Percentiles rank a stretch among this genome's conserved stretches.
Evolutionary conservation across 2,329 filamentous ascomycete species (phyloP).

Genomic region (Penicillium aurantiogriseum): DNA sequence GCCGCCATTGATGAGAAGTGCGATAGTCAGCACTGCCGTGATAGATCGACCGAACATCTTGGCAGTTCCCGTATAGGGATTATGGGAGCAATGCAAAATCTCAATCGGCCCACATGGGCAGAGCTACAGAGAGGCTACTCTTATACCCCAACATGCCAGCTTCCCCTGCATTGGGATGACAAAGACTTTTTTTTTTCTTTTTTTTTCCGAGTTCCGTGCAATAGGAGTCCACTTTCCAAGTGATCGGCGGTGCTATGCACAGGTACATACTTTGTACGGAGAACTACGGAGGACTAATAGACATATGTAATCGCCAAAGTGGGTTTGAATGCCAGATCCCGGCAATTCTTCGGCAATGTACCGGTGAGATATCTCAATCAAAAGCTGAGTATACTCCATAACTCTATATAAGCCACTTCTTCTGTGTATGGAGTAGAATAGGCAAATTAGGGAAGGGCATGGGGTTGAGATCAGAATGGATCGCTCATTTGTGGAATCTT

Average conservation of each 20-base stretch:
- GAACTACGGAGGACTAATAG: too few relatives aligned
- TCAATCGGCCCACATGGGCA: not conserved
- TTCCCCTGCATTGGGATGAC: not conserved
- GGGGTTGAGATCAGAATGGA: not conserved
- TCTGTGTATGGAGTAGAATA: not conserved
- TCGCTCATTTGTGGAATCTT: too few relatives aligned
- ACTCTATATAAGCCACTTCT: not conserved
- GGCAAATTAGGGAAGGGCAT: not conserved
- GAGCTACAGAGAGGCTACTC: not conserved
- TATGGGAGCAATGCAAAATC: not conserved
- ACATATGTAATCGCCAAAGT: not conserved
- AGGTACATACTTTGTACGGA: not conserved
- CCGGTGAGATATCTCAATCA: not conserved
- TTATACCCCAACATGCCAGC: not conserved
- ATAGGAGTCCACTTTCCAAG: not conserved
- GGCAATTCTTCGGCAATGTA: not conserved
- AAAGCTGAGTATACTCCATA: not conserved
- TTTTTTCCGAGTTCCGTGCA: not conserved
- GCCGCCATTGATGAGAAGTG: not conserved
- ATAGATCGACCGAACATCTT: conserved; percentile 1
- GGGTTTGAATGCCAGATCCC: not conserved
- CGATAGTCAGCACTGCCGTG: not conserved
- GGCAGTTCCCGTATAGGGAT: not conserved
- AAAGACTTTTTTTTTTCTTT: not conserved
- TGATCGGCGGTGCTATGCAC: not conserved